Evolutionary conservation across 441 rosid genomes (phyloP).

Genomic region (Croton laevigatus): DNA sequence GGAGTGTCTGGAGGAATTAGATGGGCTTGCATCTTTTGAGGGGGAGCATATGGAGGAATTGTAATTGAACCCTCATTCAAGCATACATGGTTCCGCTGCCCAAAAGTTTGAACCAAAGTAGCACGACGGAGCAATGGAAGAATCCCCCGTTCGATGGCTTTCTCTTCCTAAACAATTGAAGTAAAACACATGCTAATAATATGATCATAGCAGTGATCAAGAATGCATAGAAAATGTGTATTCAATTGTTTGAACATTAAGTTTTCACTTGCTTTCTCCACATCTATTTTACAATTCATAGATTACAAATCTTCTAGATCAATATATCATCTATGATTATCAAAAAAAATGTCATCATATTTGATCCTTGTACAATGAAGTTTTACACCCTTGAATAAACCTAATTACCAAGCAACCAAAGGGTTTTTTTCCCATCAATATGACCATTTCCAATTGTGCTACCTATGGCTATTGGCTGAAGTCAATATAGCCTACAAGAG

Average conservation of each 20-base stretch:
- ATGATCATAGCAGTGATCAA: neutral
- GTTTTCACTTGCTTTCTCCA: neutral
- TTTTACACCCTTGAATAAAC: neutral
- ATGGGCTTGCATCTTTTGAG: conserved; percentile 85
- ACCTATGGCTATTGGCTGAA: neutral
- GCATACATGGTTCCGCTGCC: conserved; percentile 89
- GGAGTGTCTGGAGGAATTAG: conserved; percentile 69
- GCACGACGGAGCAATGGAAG: conserved; percentile 73
- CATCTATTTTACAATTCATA: neutral
- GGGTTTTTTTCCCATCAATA: neutral
- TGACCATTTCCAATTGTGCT: neutral
- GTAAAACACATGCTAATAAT: neutral
- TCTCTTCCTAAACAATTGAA: conserved; percentile 67
- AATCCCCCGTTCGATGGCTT: conserved; percentile 80
- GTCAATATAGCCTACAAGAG: neutral
- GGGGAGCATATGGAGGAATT: conserved; percentile 94
- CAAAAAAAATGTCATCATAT: neutral
- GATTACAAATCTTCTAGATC: conserved; percentile 7
- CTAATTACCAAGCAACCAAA: conserved; percentile 5
- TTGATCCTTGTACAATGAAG: neutral
- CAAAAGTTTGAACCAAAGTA: conserved; percentile 89
- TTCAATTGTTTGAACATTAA: neutral
- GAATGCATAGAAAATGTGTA: neutral
- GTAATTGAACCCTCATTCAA: conserved; percentile 84
- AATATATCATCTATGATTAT: neutral